Evolutionary conservation across 352 stramenopile species (phyloP), one percentile per base, ranked within the genome.

Genomic region (Phytophthora tubulina): DNA sequence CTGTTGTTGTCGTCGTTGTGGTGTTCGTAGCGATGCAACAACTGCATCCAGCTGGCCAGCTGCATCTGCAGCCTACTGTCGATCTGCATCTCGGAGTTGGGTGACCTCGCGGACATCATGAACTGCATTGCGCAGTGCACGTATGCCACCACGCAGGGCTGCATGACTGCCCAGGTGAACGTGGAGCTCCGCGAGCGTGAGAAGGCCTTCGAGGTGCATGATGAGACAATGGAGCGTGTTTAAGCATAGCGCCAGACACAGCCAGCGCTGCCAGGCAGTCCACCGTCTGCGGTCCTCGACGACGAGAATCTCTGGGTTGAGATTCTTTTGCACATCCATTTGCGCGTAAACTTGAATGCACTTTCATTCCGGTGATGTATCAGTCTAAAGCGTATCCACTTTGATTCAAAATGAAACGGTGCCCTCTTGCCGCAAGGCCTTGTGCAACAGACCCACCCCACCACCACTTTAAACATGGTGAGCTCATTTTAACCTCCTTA

Each of bases 131-230:
- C 94, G 38, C 91, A 98, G 72, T 92, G 95, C 82, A 97, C 93
- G 13, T 99, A 98, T 78, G 87, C 82, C 31, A 89, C 88, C 39
- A 97, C 95, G 1, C 87, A 95, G 66, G 96, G 94, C 58, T 99
- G 94, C 72, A 99, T 98, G 96, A 97, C 94, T 61, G 94, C 94
- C 2, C 92, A 98, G 82, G 82, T 96, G 35, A 95, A 98, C 59
- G 78, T 96, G 50, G 95, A 99, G 82, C 90, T 98, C 38, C 86
- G 96, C n/a, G 80, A 89, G 57, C 90, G 92, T 53, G 89, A 97
- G 61, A 74, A 84, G 48, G 48, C 39, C 36, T 84, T 84, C 35
- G 78, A 72, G 48, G 63, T 75, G 13, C 60, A 62, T 21, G 72
- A 93, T 65, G 73, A 92, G 57, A 73, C 71, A 56, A 95, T 95